These are phyloP conservation scores for Celoporthe dispersa DNA, from an alignment of 2,329 filamentous ascomycete species.

Conservation along the genomic window DNA sequence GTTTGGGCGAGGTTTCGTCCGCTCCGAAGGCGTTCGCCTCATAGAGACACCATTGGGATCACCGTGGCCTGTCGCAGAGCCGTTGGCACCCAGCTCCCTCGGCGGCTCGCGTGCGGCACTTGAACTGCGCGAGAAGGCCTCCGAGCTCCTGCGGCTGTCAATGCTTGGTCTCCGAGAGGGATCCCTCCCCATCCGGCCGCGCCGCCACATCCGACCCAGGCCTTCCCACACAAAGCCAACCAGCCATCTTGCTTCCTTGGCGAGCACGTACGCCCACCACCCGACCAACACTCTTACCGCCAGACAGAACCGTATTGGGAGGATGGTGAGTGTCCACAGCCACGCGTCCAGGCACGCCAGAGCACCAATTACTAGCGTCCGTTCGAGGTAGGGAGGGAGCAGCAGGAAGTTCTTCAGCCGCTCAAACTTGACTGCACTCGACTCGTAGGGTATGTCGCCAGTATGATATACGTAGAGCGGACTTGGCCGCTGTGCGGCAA, in stretches of 20 bases:
- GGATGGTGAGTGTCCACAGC: conserved; percentile 94
- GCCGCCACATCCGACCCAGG: conserved; percentile 75
- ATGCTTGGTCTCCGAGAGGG: conserved; percentile 35
- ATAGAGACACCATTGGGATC: conserved; percentile 7
- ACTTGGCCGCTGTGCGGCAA: conserved; percentile 65
- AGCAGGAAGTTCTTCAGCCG: conserved; percentile 86
- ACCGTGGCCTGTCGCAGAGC: not conserved
- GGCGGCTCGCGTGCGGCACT: conserved; percentile 34
- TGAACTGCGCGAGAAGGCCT: conserved; percentile 47
- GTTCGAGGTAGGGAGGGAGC: conserved; percentile 80
- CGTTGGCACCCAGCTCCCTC: conserved; percentile 14
- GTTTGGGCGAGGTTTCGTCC: conserved; percentile 14
- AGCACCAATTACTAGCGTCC: conserved; percentile 83
- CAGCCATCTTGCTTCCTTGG: conserved; percentile 73
- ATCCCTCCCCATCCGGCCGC: conserved; percentile 54
- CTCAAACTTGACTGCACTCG: conserved; percentile 88
- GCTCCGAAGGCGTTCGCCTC: conserved; percentile 20
- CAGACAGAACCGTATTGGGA: conserved; percentile 85
- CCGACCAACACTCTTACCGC: conserved; percentile 75
- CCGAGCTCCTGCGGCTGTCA: conserved; percentile 37
- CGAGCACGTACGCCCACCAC: conserved; percentile 77
- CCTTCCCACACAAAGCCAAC: conserved; percentile 79
- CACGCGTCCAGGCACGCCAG: conserved; percentile 93
- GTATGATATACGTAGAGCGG: conserved; percentile 68
- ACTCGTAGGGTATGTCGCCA: conserved; percentile 79